Evolutionary conservation across 1,284 basidiomycete species (phyloP), one percentile per base, ranked within the genome.

Genomic region (Bjerkandera adusta): DNA sequence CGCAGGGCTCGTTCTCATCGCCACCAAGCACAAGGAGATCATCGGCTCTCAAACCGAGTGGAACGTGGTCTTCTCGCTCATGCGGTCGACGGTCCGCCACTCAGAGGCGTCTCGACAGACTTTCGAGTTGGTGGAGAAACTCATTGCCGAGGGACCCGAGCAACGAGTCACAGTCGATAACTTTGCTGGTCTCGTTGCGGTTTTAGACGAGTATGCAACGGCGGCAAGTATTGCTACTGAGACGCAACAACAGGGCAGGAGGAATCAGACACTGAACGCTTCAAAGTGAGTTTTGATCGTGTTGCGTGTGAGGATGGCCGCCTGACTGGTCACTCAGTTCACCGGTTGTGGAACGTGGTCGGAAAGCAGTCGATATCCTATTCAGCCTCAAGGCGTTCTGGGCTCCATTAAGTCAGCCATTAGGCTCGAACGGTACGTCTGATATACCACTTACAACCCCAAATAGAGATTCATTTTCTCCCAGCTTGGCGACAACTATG

Each of bases 11-110:
- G 77, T 81, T 26, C 67, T 84, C 48, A 83, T 99, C 34, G 70
- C 97, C 24, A 80, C 87, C 58, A 83, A 88, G 40, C 81, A 92
- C 58, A 69, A 75, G 30, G 73, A 81, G 4, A 81, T 92, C 24
- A 81, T 92, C 53, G 89, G 82, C 49, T 94, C 92, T 2, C 86
- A 89, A 57, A 97, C 96, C 0, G 95, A 99, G 66, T 99, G 97
- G 97, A 91, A 90, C 45, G 72, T 98, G 27, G 79, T 96, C 13
- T 92, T 97, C 57, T 86, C 92, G 1, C 73, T 98, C n/a, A 79
- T 99, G 56, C 81, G 90, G 33, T 87, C 86, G 1, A 93, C 92
- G 1, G 81, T 92, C 36, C 77, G 85, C 6, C 89, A 97, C 57
- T 82, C 91, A n/a, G 90, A 92, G 65, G 93, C 94, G 2, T 85